Evolutionary conservation across 306 rosid genomes (phyloP).

Genomic region (Ceratonia siliqua): DNA sequence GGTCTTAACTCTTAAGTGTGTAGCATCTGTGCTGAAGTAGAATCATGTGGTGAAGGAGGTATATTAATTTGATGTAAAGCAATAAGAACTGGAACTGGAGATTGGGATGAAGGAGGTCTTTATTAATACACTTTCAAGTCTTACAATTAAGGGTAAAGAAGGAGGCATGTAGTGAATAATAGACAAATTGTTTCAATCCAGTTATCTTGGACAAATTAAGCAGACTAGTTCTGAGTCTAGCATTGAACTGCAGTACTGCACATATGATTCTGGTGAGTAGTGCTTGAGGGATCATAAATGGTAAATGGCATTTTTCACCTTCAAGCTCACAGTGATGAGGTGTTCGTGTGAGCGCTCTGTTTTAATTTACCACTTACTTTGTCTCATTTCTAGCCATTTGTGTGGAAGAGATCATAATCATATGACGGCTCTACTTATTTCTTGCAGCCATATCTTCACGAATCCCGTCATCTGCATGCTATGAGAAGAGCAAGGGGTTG

Average conservation of each 20-base stretch:
- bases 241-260: background rate
- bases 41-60: too few species aligned
- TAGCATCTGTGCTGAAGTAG: background rate
- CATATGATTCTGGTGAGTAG: background rate
- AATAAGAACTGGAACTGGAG: background rate
- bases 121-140: background rate
- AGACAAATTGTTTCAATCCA: background rate
- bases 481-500: conserved; percentile 84
- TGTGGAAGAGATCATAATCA: conserved; percentile 10
- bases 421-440: conserved; percentile 22
- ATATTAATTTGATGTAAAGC: too few species aligned
- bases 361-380: background rate
- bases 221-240: background rate
- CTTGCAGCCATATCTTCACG: conserved; percentile 83
- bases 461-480: conserved; percentile 82
- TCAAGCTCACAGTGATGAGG: background rate
- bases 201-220: background rate
- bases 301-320: background rate
- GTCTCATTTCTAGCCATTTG: conserved; percentile 6
- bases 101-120: background rate
- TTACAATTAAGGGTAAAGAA: background rate
- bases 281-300: background rate
- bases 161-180: background rate
- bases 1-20: background rate
- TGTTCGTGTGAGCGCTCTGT: background rate